phyloP scores from a whole-genome alignment of 768 basidiomycete species.

The Podaxis rugospora region DNA sequence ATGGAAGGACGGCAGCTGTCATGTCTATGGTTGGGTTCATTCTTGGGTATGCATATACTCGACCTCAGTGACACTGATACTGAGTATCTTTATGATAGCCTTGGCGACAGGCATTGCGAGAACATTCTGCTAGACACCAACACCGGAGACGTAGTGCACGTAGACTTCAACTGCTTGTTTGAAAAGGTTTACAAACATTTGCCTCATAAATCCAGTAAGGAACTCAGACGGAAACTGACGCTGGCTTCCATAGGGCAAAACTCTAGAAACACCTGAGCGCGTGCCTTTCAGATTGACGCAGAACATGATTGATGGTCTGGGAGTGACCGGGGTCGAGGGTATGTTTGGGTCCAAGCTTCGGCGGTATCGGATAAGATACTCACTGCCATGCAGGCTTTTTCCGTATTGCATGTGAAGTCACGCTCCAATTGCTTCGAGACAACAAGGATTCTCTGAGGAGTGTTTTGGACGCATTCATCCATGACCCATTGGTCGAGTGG shows the following conservation, averaged over 20 bases:
- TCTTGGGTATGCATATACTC: constrained; percentile 59
- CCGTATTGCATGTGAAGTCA: constrained; percentile 87
- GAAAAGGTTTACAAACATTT: constrained; percentile 62
- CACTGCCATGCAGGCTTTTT: constrained; percentile 58
- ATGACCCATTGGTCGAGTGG: constrained; percentile 97
- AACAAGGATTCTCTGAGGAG: constrained; percentile 94
- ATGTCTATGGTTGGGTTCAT: constrained; percentile 99
- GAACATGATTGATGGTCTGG: constrained; percentile 88
- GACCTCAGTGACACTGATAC: neutral
- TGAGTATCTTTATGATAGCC: constrained; percentile 36
- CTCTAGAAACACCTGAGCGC: constrained; percentile 81
- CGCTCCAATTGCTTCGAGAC: constrained; percentile 78
- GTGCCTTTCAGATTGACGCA: constrained; percentile 95
- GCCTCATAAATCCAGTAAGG: neutral
- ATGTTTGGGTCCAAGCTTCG: constrained; percentile 1
- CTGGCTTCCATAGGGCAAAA: constrained; percentile 52
- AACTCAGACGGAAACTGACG: neutral
- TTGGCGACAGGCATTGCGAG: constrained; percentile 97
- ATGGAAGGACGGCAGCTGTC: constrained; percentile 87
- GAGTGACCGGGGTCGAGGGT: constrained; percentile 93
- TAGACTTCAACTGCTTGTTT: constrained; percentile 97
- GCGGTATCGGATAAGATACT: too few species aligned
- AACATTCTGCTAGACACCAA: constrained; percentile 90
- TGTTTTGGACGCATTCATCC: constrained; percentile 93
- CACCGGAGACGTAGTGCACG: constrained; percentile 90